Evolutionary conservation across 2,329 filamentous ascomycete species (phyloP).

Genomic region (Scytalidium lignicola): DNA sequence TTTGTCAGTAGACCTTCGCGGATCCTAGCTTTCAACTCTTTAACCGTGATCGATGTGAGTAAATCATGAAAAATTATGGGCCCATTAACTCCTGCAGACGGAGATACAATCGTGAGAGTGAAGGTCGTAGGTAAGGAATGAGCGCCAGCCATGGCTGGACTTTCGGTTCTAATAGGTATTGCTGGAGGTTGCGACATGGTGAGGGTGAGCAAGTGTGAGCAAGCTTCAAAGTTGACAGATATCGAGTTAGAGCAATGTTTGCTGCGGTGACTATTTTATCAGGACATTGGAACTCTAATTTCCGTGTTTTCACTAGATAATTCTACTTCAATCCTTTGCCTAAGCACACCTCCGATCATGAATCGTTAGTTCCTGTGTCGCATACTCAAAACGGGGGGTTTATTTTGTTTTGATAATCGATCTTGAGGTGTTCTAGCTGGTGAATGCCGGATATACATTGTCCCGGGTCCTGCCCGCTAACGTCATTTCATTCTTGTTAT

Average conservation of each 20-base stretch:
- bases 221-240: background rate
- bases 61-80: conserved; percentile 46
- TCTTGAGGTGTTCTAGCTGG: no score
- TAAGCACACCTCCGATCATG: background rate
- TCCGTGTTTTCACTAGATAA: background rate
- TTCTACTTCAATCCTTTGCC: background rate
- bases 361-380: background rate
- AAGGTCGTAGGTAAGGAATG: conserved; percentile 31
- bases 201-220: background rate
- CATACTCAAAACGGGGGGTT: background rate
- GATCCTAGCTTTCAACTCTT: conserved; percentile 54
- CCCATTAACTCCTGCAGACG: conserved; percentile 47
- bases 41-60: conserved; percentile 46
- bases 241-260: background rate
- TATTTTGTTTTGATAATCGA: no score
- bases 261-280: background rate
- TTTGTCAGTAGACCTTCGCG: conserved; percentile 44
- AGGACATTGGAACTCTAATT: background rate
- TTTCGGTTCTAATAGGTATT: background rate
- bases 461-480: background rate
- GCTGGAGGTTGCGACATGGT: conserved; percentile 16
- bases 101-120: conserved; percentile 55
- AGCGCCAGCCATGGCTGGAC: conserved; percentile 6
- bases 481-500: background rate
- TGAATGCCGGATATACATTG: background rate